These are phyloP conservation scores for Medicago ruthenica DNA, from an alignment of 306 rosid genomes.

Conservation along the genomic window DNA sequence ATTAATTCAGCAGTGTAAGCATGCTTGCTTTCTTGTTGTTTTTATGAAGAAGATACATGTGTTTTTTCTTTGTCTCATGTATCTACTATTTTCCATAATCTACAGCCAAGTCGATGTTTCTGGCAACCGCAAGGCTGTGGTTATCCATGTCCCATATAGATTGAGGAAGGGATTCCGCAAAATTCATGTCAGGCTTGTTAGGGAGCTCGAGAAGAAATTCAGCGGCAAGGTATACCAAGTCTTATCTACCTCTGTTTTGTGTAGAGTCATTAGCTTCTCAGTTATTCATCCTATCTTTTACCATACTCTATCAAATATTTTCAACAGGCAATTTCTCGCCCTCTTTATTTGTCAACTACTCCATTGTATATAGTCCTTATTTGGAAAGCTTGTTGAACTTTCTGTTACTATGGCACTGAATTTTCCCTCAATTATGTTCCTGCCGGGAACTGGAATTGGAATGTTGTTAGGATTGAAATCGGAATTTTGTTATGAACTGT, in stretches of 20 bases:
- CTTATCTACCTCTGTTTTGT: not conserved
- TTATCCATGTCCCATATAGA: conserved; percentile 74
- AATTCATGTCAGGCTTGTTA: conserved; percentile 78
- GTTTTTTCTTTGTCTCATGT: not conserved
- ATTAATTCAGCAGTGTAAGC: conserved; percentile 83
- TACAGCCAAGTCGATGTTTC: conserved; percentile 77
- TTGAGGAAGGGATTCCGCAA: conserved; percentile 80
- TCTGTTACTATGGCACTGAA: not conserved
- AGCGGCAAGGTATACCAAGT: conserved; percentile 71
- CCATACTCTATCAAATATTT: not conserved
- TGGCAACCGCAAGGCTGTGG: conserved; percentile 83
- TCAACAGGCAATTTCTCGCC: not conserved
- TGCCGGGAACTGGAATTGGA: too few relatives aligned
- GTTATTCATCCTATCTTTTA: not conserved
- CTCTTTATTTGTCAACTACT: conserved; percentile 46
- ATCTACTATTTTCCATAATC: conserved; percentile 1
- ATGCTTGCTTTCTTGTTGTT: not conserved
- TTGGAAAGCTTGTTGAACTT: not conserved
- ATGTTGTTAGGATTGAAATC: too few relatives aligned
- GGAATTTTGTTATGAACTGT: too few relatives aligned
- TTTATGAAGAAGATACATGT: not conserved
- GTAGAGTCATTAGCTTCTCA: not conserved
- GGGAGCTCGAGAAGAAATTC: conserved; percentile 96
- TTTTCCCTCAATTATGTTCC: too few relatives aligned
- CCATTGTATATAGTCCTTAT: not conserved